These are phyloP conservation scores for Leccinum pallidistipes DNA, from an alignment of 1,284 basidiomycete species.

Conservation along the genomic window DNA sequence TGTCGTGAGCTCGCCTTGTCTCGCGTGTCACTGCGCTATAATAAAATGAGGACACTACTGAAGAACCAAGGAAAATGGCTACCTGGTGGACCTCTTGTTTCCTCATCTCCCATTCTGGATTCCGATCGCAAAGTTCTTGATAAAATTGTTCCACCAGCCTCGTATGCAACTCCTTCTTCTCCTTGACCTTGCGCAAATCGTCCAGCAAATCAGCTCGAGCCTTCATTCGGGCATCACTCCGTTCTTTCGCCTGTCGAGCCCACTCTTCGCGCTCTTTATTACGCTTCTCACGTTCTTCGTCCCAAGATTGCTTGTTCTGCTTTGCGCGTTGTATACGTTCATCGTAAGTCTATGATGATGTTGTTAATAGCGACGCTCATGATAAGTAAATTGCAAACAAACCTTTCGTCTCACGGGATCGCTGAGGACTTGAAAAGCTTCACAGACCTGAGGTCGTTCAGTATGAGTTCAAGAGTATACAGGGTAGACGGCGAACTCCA, in stretches of 20 bases:
- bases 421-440: constrained; percentile 43
- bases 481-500: constrained; percentile 27
- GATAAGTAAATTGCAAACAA: constrained; percentile 12
- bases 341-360: constrained; percentile 52
- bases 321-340: constrained; percentile 37
- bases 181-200: constrained; percentile 32
- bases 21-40: constrained; percentile 32
- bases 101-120: constrained; percentile 65
- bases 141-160: constrained; percentile 47
- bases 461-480: constrained; percentile 15
- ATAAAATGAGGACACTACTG: constrained; percentile 9
- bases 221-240: constrained; percentile 40
- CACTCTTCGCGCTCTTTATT: constrained; percentile 60
- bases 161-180: constrained; percentile 35
- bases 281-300: constrained; percentile 47
- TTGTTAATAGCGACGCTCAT: background rate
- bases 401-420: constrained; percentile 61
- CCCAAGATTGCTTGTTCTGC: constrained; percentile 31
- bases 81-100: constrained; percentile 45
- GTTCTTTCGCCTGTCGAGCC: constrained; percentile 53
- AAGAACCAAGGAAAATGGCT: constrained; percentile 12
- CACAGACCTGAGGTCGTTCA: constrained; percentile 37
- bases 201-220: constrained; percentile 32
- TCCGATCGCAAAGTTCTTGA: constrained; percentile 50
- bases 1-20: background rate